Conservation (phyloP, 2,329 filamentous ascomycete species). For the Colletotrichum costaricense region DNA sequence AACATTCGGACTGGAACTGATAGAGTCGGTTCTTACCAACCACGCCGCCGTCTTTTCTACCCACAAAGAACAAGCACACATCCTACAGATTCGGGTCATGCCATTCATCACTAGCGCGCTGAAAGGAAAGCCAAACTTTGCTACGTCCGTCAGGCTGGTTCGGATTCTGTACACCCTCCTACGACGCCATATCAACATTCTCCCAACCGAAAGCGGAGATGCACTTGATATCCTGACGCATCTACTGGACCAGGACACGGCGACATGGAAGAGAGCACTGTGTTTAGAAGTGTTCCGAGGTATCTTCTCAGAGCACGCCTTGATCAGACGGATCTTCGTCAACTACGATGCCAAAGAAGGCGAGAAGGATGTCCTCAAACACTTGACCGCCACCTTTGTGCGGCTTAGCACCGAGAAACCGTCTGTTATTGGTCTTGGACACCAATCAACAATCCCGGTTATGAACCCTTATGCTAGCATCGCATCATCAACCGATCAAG, state of each 20-base stretch:
- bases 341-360: slow-evolving; percentile 81
- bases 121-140: slow-evolving; percentile 82
- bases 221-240: slow-evolving; percentile 85
- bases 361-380: slow-evolving; percentile 81
- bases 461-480: slow-evolving; percentile 66
- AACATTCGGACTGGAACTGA: slow-evolving; percentile 88
- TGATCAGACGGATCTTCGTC: slow-evolving; percentile 83
- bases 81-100: slow-evolving; percentile 82
- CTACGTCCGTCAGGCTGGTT: slow-evolving; percentile 83
- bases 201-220: slow-evolving; percentile 85
- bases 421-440: slow-evolving; percentile 85
- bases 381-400: slow-evolving; percentile 90
- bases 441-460: slow-evolving; percentile 86
- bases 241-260: slow-evolving; percentile 86
- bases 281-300: slow-evolving; percentile 93
- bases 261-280: slow-evolving; percentile 86
- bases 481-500: slow-evolving; percentile 78
- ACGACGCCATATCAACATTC: slow-evolving; percentile 78
- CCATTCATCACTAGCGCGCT: slow-evolving; percentile 84
- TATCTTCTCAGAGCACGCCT: slow-evolving; percentile 82
- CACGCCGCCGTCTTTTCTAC: slow-evolving; percentile 82
- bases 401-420: slow-evolving; percentile 93
- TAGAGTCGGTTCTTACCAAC: slow-evolving; percentile 89
- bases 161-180: slow-evolving; percentile 87
- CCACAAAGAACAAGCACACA: slow-evolving; percentile 83